A percentile compares a stretch with the other conserved stretches of the same genome.
phyloP scores from a whole-genome alignment of 352 stramenopile genomes.

The Globisporangium middletonii region DNA sequence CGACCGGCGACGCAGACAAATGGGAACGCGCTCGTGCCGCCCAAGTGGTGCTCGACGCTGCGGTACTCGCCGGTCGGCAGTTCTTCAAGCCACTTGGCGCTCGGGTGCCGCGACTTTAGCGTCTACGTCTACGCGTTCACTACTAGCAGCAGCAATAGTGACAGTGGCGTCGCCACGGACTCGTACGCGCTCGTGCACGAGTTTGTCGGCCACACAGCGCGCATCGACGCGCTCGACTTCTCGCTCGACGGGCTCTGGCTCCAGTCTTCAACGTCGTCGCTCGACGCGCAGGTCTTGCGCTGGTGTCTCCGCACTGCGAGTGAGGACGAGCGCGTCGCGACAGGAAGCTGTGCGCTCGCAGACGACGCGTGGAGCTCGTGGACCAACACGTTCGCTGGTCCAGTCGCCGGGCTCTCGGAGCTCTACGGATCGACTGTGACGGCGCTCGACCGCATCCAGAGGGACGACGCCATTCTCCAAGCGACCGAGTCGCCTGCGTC shows the following conservation, averaged over 20 bases:
- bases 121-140: conserved; percentile 64
- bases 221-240: conserved; percentile 66
- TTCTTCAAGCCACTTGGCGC: conserved; percentile 22
- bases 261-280: conserved; percentile 51
- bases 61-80: conserved; percentile 35
- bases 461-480: conserved; percentile 9
- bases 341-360: conserved; percentile 17
- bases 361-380: conserved; percentile 49
- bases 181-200: conserved; percentile 39
- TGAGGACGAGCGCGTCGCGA: not conserved
- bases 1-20: conserved; percentile 1
- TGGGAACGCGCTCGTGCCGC: conserved; percentile 4
- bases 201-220: conserved; percentile 61
- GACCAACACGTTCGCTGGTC: conserved; percentile 45
- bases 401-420: conserved; percentile 39
- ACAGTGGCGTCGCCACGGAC: conserved; percentile 5
- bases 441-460: conserved; percentile 34
- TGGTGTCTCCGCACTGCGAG: conserved; percentile 39
- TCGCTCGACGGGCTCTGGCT: conserved; percentile 50
- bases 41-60: conserved; percentile 48
- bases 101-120: conserved; percentile 60
- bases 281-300: conserved; percentile 54
- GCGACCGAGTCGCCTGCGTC: not conserved
- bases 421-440: conserved; percentile 24
- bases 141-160: not conserved